These are phyloP conservation scores for Linum tenue DNA, from an alignment of 345 rosid species.

Conservation along the genomic window DNA sequence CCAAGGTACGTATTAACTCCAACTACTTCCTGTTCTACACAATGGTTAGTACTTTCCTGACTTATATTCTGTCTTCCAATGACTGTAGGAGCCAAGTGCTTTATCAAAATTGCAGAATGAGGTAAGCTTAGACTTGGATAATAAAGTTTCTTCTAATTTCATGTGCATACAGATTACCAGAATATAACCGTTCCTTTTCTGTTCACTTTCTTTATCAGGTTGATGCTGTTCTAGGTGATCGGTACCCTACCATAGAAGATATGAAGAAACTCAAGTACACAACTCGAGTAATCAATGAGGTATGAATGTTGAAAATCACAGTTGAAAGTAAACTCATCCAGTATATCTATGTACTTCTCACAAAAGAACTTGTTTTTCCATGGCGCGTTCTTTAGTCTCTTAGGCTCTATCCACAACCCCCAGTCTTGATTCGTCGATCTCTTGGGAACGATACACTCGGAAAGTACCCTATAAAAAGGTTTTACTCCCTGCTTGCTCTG, in stretches of 20 bases:
- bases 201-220: constrained; percentile 37
- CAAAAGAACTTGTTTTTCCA: constrained; percentile 8
- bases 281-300: constrained; percentile 89
- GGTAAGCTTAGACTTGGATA: constrained; percentile 28
- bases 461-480: constrained; percentile 75
- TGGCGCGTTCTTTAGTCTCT: constrained; percentile 52
- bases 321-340: background rate
- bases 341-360: background rate
- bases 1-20: constrained; percentile 37
- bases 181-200: background rate
- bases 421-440: constrained; percentile 89
- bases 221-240: constrained; percentile 83
- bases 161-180: background rate
- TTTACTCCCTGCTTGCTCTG: background rate
- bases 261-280: constrained; percentile 87
- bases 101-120: constrained; percentile 81
- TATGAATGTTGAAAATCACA: constrained; percentile 17
- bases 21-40: too few relatives aligned
- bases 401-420: constrained; percentile 96
- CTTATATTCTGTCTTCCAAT: constrained; percentile 11
- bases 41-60: too few relatives aligned
- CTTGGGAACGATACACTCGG: constrained; percentile 65
- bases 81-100: constrained; percentile 60
- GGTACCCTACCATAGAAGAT: constrained; percentile 70
- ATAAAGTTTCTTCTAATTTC: background rate